Conservation (phyloP, 1,284 basidiomycete species). For the Cryptococcus sp. region DNA sequence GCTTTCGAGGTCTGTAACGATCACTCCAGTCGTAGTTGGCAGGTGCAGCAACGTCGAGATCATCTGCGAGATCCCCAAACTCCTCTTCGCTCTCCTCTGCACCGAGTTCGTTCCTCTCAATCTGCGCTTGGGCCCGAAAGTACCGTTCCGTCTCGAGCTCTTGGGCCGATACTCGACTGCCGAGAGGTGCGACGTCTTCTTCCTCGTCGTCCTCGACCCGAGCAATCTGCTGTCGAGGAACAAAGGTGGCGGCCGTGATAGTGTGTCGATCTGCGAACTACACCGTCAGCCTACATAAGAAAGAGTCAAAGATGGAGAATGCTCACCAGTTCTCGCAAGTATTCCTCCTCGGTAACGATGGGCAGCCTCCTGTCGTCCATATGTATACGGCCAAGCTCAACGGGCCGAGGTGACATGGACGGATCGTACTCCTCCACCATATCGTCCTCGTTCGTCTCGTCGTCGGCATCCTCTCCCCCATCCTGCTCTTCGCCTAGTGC, state of each 20-base stretch:
- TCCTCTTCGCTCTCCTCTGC: conserved; percentile 60
- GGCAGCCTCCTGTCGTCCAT: conserved; percentile 73
- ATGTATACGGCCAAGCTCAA: conserved; percentile 64
- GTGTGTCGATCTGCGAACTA: conserved; percentile 69
- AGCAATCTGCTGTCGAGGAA: conserved; percentile 60
- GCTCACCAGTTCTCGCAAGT: conserved; percentile 62
- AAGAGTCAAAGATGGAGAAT: too few species aligned
- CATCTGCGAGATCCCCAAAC: conserved; percentile 76
- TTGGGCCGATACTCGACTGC: conserved; percentile 58
- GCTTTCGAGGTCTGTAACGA: conserved; percentile 97
- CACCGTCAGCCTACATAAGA: background rate
- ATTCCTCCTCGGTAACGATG: conserved; percentile 65
- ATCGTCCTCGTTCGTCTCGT: conserved; percentile 52
- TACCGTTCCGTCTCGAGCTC: conserved; percentile 79
- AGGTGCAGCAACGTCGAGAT: conserved; percentile 22
- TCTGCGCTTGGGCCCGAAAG: conserved; percentile 59
- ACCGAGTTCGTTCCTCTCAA: conserved; percentile 30
- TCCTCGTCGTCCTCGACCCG: conserved; percentile 21
- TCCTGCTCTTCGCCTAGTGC: conserved; percentile 46
- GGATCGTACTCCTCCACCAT: conserved; percentile 63
- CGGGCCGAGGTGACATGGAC: conserved; percentile 69
- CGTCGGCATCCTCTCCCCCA: conserved; percentile 46
- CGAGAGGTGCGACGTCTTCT: too few species aligned
- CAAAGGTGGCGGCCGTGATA: conserved; percentile 75
- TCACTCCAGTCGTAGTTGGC: conserved; percentile 93